Conservation (phyloP, 768 basidiomycete genomes). For the Dendrothele bispora region DNA sequence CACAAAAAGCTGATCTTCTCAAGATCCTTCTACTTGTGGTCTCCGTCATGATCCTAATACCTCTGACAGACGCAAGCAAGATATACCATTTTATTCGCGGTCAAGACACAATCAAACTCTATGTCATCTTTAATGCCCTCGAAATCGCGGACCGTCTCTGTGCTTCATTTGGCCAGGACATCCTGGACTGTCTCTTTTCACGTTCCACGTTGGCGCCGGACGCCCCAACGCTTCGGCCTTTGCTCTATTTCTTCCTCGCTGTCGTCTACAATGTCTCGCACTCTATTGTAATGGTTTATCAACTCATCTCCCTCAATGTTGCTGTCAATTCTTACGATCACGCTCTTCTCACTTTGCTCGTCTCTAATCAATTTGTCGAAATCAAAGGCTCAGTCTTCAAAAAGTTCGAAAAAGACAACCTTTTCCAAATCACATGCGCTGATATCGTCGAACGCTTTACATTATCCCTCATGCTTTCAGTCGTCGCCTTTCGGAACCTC, state of each 20-base stretch:
- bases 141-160: conserved; percentile 98
- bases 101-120: conserved; percentile 97
- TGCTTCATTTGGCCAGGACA: conserved; percentile 96
- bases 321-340: conserved; percentile 99
- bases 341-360: conserved; percentile 86
- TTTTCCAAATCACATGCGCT: conserved; percentile 98
- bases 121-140: conserved; percentile 97
- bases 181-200: conserved; percentile 95
- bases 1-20: conserved; percentile 93
- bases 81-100: conserved; percentile 98
- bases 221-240: conserved; percentile 74
- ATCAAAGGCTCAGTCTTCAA: conserved; percentile 99
- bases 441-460: conserved; percentile 98
- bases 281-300: conserved; percentile 93
- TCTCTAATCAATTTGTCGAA: conserved; percentile 99
- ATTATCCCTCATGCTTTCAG: conserved; percentile 83
- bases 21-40: conserved; percentile 72
- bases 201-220: conserved; percentile 81
- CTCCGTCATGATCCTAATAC: conserved; percentile 72
- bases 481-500: conserved; percentile 92
- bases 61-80: conserved; percentile 92
- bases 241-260: conserved; percentile 82
- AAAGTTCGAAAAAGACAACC: conserved; percentile 97
- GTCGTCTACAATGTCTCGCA: conserved; percentile 83
- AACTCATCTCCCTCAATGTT: conserved; percentile 91